phyloP scores from a whole-genome alignment of 1,284 basidiomycete species.

The Boletellus deceptivus region DNA sequence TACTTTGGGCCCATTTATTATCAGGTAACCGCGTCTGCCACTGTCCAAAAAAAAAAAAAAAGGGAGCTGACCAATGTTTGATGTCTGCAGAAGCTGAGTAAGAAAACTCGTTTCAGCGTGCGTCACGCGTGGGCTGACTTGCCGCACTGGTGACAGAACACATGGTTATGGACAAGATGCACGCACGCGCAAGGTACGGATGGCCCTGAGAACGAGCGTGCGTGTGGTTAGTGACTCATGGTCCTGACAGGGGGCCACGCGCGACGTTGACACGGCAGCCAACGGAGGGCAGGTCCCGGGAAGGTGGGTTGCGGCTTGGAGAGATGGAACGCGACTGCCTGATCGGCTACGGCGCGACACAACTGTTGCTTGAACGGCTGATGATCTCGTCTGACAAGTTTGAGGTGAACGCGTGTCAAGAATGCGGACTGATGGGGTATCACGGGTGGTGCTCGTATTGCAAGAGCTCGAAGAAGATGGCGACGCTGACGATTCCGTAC shows the following conservation, averaged over 20 bases:
- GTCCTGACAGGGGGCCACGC: slow-evolving; percentile 74
- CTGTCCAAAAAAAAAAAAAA: not conserved
- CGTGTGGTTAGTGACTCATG: slow-evolving; percentile 6
- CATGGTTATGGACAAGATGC: slow-evolving; percentile 99
- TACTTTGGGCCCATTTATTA: slow-evolving; percentile 99
- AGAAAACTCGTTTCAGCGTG: slow-evolving; percentile 27
- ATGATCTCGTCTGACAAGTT: slow-evolving; percentile 99
- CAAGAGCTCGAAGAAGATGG: slow-evolving; percentile 95
- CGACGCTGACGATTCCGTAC: slow-evolving; percentile 96
- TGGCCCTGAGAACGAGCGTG: slow-evolving; percentile 8
- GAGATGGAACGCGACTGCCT: slow-evolving; percentile 99
- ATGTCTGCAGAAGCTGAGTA: slow-evolving; percentile 71
- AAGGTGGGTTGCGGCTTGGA: slow-evolving; percentile 94
- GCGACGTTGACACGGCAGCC: slow-evolving; percentile 97
- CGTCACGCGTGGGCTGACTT: slow-evolving; percentile 24
- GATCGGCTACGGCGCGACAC: slow-evolving; percentile 95
- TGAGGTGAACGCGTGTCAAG: slow-evolving; percentile 93
- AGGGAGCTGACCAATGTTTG: slow-evolving; percentile 15
- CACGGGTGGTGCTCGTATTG: slow-evolving; percentile 96
- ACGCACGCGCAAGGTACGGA: slow-evolving; percentile 86
- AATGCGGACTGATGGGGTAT: slow-evolving; percentile 96
- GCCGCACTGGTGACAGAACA: slow-evolving; percentile 54
- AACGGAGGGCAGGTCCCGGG: slow-evolving; percentile 96
- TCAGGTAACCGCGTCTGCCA: slow-evolving; percentile 54
- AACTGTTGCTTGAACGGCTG: slow-evolving; percentile 91